Conservation (phyloP, 2,329 filamentous ascomycete species). For the Podosphaera aphanis region DNA sequence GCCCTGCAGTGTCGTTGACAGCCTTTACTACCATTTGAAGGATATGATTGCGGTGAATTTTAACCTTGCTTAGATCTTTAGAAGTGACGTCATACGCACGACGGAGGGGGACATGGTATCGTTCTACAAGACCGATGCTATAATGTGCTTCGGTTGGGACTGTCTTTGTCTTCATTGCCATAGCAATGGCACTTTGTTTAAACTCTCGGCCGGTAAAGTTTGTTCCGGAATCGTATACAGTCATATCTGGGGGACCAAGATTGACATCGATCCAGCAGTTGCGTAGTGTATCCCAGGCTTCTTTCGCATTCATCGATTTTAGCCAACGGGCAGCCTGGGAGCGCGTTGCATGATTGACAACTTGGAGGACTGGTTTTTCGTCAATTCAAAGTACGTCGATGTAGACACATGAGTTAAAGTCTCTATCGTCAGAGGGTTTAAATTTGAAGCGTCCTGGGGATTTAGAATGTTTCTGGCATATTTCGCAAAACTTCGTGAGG, state of each 20-base stretch:
- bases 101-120: slow-evolving; percentile 1
- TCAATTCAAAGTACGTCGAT: slow-evolving; percentile 3
- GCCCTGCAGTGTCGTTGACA: no score
- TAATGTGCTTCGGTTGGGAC: slow-evolving; percentile 1
- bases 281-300: not conserved
- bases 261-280: not conserved
- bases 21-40: slow-evolving; percentile 1
- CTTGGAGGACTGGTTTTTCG: slow-evolving; percentile 1
- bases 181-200: not conserved
- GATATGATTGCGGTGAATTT: not conserved
- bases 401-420: slow-evolving; percentile 1
- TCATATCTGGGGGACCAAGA: not conserved
- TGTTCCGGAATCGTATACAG: not conserved
- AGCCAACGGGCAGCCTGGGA: slow-evolving; percentile 1
- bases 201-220: slow-evolving; percentile 3
- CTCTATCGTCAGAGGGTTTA: not conserved
- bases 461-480: not conserved
- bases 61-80: not conserved
- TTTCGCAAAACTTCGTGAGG: not conserved
- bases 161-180: not conserved
- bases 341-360: not conserved
- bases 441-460: not conserved
- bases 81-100: not conserved
- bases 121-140: slow-evolving; percentile 1
- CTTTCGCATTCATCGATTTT: not conserved